phyloP scores from a whole-genome alignment of 1,284 basidiomycete genomes.

The Marasmius oreades region DNA sequence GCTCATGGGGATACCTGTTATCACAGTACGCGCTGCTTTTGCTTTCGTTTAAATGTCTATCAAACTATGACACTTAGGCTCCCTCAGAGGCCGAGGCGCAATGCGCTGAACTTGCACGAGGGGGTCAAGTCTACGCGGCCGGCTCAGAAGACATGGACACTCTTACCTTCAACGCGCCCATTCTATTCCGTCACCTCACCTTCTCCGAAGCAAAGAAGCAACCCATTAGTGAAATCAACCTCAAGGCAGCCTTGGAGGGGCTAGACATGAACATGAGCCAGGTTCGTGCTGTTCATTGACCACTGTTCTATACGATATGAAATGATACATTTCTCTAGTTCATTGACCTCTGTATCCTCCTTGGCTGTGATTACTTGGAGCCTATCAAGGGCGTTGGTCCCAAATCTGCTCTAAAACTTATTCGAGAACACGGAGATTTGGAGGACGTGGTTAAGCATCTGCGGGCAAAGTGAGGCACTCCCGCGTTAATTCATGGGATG shows the following conservation, averaged over 20 bases:
- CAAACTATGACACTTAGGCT: slow-evolving; percentile 52
- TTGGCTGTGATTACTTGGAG: slow-evolving; percentile 98
- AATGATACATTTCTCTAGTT: slow-evolving; percentile 71
- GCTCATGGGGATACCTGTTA: slow-evolving; percentile 97
- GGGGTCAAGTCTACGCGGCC: slow-evolving; percentile 94
- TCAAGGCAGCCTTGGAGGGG: slow-evolving; percentile 82
- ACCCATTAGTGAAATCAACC: slow-evolving; percentile 92
- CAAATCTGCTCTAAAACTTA: slow-evolving; percentile 92
- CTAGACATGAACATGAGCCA: slow-evolving; percentile 91
- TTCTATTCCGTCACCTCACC: slow-evolving; percentile 93
- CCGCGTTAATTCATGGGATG: neutral
- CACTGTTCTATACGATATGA: neutral
- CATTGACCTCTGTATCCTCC: slow-evolving; percentile 93
- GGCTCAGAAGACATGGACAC: slow-evolving; percentile 99
- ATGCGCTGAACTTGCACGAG: slow-evolving; percentile 94
- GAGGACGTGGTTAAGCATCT: slow-evolving; percentile 80
- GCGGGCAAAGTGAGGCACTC: slow-evolving; percentile 61
- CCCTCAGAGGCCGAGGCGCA: slow-evolving; percentile 99
- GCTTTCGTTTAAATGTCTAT: neutral
- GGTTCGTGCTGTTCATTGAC: slow-evolving; percentile 37
- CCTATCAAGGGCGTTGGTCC: slow-evolving; percentile 95
- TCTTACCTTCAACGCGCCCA: slow-evolving; percentile 90
- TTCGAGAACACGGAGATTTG: slow-evolving; percentile 85
- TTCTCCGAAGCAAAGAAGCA: slow-evolving; percentile 99
- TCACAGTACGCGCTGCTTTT: slow-evolving; percentile 56